phyloP scores from a whole-genome alignment of 768 basidiomycete genomes.

The Mycena rebaudengoi region DNA sequence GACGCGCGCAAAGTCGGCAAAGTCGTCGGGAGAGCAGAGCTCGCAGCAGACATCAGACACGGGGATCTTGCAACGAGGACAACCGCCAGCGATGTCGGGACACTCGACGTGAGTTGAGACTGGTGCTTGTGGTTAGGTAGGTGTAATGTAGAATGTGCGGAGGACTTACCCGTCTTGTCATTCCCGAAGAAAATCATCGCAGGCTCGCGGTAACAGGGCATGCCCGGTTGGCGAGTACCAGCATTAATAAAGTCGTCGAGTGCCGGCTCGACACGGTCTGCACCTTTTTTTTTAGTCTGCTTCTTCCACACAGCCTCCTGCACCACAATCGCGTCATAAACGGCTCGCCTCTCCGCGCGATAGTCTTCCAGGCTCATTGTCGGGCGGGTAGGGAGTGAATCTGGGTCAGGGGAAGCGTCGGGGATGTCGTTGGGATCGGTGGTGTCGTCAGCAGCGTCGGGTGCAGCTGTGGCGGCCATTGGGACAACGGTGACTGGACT shows the following conservation, averaged over 20 bases:
- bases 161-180: neutral
- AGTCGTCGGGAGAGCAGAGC: neutral
- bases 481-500: neutral
- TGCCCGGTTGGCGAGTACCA: neutral
- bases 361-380: neutral
- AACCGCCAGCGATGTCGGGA: neutral
- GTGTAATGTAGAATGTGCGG: too few relatives aligned
- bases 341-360: neutral
- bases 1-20: neutral
- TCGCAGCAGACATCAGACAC: neutral
- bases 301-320: neutral
- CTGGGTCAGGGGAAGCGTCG: neutral
- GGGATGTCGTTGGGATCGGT: neutral
- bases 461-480: neutral
- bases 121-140: neutral
- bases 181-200: conserved; percentile 3
- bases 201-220: neutral
- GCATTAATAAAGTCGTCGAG: conserved; percentile 7
- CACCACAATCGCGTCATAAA: neutral
- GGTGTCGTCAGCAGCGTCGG: neutral
- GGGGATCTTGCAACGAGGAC: neutral
- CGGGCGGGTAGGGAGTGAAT: neutral
- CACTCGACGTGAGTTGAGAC: neutral
- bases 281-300: neutral
- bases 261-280: neutral